These are phyloP conservation scores for Pythium utonaiense DNA, from an alignment of 352 stramenopile species.

Conservation along the genomic window DNA sequence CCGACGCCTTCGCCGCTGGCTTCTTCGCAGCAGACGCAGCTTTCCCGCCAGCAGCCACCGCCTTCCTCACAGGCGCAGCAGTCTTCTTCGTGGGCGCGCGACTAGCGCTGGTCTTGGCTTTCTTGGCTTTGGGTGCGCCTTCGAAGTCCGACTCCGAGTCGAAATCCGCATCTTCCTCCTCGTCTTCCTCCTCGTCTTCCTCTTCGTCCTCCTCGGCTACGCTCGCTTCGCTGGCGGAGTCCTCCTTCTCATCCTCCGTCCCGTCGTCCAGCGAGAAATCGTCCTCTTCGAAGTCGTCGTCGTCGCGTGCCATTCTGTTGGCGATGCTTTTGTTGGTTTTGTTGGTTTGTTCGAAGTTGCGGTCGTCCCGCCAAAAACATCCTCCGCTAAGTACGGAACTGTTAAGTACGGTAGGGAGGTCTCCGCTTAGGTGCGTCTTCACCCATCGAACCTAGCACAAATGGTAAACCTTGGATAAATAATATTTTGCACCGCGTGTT, in stretches of 20 bases:
- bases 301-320: constrained; percentile 18
- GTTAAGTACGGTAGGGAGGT: too few species aligned
- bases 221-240: constrained; percentile 28
- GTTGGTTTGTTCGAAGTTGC: background rate
- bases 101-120: constrained; percentile 7
- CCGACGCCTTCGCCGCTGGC: background rate
- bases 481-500: too few species aligned
- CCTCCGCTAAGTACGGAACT: too few species aligned
- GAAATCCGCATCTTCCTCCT: constrained; percentile 28
- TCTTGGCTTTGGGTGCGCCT: constrained; percentile 27
- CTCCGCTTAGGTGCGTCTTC: too few species aligned
- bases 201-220: constrained; percentile 18
- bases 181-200: constrained; percentile 33
- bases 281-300: constrained; percentile 36
- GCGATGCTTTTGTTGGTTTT: background rate
- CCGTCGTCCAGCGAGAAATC: constrained; percentile 64
- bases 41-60: background rate
- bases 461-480: too few species aligned
- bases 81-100: constrained; percentile 1
- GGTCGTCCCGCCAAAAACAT: background rate
- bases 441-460: too few species aligned
- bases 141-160: constrained; percentile 42
- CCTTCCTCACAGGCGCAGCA: background rate
- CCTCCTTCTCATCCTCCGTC: constrained; percentile 34
- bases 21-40: constrained; percentile 11